phyloP scores from a whole-genome alignment of 2,329 filamentous ascomycete species.

The Phaeosphaeria sp. region DNA sequence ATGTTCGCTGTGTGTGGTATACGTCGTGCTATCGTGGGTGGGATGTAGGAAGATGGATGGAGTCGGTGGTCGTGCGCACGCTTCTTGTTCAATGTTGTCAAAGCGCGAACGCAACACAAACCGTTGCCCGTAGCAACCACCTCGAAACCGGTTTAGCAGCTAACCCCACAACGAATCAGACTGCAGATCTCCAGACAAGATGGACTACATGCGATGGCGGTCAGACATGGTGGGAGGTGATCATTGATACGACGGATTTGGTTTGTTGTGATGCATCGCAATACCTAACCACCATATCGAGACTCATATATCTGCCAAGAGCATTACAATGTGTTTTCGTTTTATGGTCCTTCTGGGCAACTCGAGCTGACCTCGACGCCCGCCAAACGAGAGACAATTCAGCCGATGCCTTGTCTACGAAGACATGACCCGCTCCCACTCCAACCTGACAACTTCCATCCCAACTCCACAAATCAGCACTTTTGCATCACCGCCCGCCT shows the following conservation, averaged over 20 bases:
- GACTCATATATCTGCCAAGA: too few species aligned
- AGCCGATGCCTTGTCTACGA: neutral
- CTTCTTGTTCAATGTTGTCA: slow-evolving; percentile 35
- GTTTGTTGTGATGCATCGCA: too few species aligned
- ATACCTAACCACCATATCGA: too few species aligned
- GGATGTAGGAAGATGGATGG: slow-evolving; percentile 18
- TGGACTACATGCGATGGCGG: too few species aligned
- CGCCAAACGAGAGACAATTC: too few species aligned
- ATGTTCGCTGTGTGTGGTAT: slow-evolving; percentile 19
- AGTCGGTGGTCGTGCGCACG: slow-evolving; percentile 20
- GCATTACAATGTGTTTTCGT: too few species aligned
- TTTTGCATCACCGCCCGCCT: slow-evolving; percentile 8
- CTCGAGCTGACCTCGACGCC: too few species aligned
- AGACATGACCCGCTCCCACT: slow-evolving; percentile 1
- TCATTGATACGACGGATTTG: too few species aligned
- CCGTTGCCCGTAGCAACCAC: slow-evolving; percentile 25
- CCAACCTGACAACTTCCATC: slow-evolving; percentile 40
- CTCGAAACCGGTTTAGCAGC: neutral
- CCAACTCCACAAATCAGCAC: slow-evolving; percentile 44
- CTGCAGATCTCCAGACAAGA: neutral
- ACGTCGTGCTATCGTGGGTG: slow-evolving; percentile 12
- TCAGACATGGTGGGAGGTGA: too few species aligned
- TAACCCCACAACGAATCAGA: neutral
- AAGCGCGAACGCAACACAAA: slow-evolving; percentile 23
- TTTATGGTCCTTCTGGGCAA: too few species aligned